phyloP scores from a whole-genome alignment of 1,284 basidiomycete genomes.

The Moesziomyces sp. region DNA sequence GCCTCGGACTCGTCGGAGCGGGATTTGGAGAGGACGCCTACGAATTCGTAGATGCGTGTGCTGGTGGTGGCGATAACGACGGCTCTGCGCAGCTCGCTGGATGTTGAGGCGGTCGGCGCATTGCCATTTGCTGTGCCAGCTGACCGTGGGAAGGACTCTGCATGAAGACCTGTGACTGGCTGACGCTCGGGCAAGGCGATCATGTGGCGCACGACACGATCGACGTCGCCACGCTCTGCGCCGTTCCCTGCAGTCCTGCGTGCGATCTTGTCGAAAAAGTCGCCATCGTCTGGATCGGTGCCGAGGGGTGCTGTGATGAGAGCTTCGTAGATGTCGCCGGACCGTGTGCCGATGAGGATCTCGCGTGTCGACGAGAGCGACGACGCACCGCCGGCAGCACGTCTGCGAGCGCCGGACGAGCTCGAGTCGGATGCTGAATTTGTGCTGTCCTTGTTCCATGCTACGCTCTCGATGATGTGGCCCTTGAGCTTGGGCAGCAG shows the following conservation, averaged over 20 bases:
- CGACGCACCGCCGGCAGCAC: constrained; percentile 7
- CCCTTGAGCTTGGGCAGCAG: constrained; percentile 76
- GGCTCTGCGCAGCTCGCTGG: constrained; percentile 24
- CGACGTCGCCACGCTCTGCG: constrained; percentile 49
- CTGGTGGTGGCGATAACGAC: constrained; percentile 83
- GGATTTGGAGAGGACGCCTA: constrained; percentile 74
- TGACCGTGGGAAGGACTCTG: constrained; percentile 38
- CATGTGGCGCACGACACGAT: constrained; percentile 54
- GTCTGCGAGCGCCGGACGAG: constrained; percentile 9
- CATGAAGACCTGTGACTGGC: constrained; percentile 56
- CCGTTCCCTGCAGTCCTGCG: constrained; percentile 56
- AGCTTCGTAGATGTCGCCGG: constrained; percentile 68
- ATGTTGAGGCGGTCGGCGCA: constrained; percentile 1
- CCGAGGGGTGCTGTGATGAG: constrained; percentile 75
- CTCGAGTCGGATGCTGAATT: neutral
- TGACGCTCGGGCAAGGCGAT: constrained; percentile 59
- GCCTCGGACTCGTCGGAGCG: constrained; percentile 74
- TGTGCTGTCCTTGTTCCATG: constrained; percentile 76
- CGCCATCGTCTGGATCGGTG: constrained; percentile 70
- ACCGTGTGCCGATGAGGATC: constrained; percentile 82
- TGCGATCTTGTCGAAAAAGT: constrained; percentile 65
- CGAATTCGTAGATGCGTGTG: constrained; percentile 90
- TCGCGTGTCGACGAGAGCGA: constrained; percentile 73
- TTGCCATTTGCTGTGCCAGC: neutral
- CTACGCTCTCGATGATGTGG: constrained; percentile 84